Conservation (phyloP, 331 rosid species). For the Telfairia occidentalis region DNA sequence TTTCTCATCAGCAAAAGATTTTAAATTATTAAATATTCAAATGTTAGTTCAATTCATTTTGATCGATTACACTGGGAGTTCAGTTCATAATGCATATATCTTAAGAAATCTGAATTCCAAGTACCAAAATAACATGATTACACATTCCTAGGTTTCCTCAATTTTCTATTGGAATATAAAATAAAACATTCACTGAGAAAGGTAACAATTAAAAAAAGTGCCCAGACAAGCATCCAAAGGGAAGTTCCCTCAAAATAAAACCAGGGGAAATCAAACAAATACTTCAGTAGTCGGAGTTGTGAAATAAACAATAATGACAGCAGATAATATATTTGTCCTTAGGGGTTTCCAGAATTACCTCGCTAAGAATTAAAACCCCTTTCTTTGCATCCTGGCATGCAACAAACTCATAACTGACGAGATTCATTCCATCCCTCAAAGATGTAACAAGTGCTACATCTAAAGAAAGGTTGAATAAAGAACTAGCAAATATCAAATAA, state of each 20-base stretch:
- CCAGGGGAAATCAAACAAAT: neutral
- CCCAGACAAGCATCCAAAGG: neutral
- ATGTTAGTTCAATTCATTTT: neutral
- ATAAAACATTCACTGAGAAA: too few relatives aligned
- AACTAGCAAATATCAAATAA: slow-evolving; percentile 14
- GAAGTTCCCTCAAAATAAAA: neutral
- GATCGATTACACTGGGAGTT: neutral
- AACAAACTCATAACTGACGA: slow-evolving; percentile 90
- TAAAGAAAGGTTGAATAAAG: slow-evolving; percentile 22
- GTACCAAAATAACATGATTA: neutral
- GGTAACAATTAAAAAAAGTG: neutral
- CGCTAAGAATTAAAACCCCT: slow-evolving; percentile 93
- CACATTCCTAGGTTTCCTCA: neutral
- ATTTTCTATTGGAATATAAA: neutral
- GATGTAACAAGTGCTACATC: slow-evolving; percentile 89
- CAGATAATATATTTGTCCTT: neutral
- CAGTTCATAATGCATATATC: neutral
- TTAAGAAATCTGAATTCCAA: neutral
- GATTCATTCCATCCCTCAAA: slow-evolving; percentile 94
- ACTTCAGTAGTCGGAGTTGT: neutral
- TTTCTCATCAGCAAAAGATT: neutral
- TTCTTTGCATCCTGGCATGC: slow-evolving; percentile 87
- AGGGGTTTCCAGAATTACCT: slow-evolving; percentile 41
- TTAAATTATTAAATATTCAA: neutral
- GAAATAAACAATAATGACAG: neutral